Base-by-base conservation (phyloP, 164 flowering plant species). In the Magnolia kwangsiensis region DNA sequence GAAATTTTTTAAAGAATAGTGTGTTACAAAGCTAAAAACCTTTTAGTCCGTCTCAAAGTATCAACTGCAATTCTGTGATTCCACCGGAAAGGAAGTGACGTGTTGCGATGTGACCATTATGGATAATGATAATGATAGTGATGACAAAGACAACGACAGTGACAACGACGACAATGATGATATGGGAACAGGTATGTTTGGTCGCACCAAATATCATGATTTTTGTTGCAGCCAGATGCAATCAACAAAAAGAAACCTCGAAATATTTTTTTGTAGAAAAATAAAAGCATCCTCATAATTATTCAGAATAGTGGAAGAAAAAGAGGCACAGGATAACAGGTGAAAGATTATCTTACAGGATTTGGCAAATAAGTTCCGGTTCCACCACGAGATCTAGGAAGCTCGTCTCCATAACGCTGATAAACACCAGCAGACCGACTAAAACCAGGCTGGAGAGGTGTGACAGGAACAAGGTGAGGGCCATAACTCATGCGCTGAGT, bases 331-430 rank as follows among this genome's bases (percentile, higher is more conserved):
- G 1, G 13, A 11, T 11, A 55, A 55, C 61, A 13, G 71, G 27
- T 37, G 69, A 74, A 23, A 65, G 27, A 64, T 50, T 49, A 76
- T 78, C 96, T 89, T 90, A 94, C 99, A 79, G 92, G 97, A 89
- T 90, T 94, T 66, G 99, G 99, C 83, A 96, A 81, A 77, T 94
- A 96, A 27, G 99, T 94, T 78, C 99, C 99, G 18, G 98, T 96
- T 69, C 99, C 99, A 82, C 90, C 87, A 51, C 98, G 99, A 84
- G 91, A 88, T 87, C 95, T 91, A 67, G 98, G 95, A 69, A 86
- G 77, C 75, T 92, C 98, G 76, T 96, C 98, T 66, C 80, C 87
- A 84, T 87, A 90, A 24, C 72, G 88, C 73, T 85, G 97, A 84
- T 87, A 91, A 69, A 84, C 86, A 83, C 83, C 82, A 49, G 89